A percentile compares a stretch with the other conserved stretches of the same genome.
Evolutionary conservation across 208 protist genomes (phyloP).

Genomic region (Trypanosoma cruzi): DNA sequence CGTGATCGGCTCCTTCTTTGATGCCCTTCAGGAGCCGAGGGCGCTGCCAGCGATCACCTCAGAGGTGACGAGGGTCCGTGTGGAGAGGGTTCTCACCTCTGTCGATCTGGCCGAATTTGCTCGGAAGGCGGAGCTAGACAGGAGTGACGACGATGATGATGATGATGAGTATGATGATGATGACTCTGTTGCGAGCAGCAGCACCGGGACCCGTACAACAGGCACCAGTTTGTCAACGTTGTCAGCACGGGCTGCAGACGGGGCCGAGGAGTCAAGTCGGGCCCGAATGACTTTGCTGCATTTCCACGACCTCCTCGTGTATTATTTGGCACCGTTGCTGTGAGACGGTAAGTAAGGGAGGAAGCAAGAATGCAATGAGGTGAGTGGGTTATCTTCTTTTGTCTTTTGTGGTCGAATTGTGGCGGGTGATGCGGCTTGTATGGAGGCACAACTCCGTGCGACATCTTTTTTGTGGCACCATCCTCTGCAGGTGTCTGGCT

Average conservation of each 20-base stretch:
- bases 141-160: slow-evolving; percentile 27
- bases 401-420: background rate
- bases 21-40: slow-evolving; percentile 51
- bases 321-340: slow-evolving; percentile 47
- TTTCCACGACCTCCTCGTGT: slow-evolving; percentile 39
- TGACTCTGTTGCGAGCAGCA: slow-evolving; percentile 13
- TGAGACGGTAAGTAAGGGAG: background rate
- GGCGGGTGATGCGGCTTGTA: too few species aligned
- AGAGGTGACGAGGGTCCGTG: slow-evolving; percentile 60
- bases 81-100: slow-evolving; percentile 57
- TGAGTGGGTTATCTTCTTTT: background rate
- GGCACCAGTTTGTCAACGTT: background rate
- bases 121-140: slow-evolving; percentile 23
- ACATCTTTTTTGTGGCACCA: background rate
- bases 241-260: background rate
- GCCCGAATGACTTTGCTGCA: slow-evolving; percentile 34
- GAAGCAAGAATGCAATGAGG: background rate
- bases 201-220: background rate
- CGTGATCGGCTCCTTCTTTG: slow-evolving; percentile 62
- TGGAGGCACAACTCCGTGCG: background rate
- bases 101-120: slow-evolving; percentile 64
- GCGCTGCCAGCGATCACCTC: slow-evolving; percentile 63
- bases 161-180: slow-evolving; percentile 47
- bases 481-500: background rate
- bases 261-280: background rate